Evolutionary conservation across 352 stramenopile genomes (phyloP).

Genomic region (Phytopythium helicoides): DNA sequence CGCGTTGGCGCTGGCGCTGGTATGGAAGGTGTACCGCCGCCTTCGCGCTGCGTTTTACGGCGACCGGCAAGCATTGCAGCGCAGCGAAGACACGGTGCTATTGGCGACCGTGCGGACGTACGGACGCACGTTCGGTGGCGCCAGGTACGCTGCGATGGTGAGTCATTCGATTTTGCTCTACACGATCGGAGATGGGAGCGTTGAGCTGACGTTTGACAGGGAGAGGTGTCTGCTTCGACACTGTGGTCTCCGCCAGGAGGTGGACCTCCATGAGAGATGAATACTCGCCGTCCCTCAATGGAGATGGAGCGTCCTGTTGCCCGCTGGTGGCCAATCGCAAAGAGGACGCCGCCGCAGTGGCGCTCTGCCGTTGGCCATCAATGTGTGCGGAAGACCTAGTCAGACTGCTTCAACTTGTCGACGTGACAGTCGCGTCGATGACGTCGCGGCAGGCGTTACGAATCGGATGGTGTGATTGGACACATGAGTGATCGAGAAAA

Average conservation of each 20-base stretch:
- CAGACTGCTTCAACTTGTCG: conserved; percentile 4
- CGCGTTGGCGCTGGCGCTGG: conserved; percentile 14
- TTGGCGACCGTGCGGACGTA: conserved; percentile 44
- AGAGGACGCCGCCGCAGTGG: no score
- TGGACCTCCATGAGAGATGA: neutral
- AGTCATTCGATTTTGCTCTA: conserved; percentile 1
- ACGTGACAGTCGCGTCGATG: conserved; percentile 1
- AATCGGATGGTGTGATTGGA: no score
- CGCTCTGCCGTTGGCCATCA: no score
- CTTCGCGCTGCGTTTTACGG: conserved; percentile 26
- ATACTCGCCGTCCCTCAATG: no score
- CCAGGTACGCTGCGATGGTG: conserved; percentile 45
- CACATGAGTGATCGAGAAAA: no score
- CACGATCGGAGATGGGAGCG: neutral
- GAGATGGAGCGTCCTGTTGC: no score
- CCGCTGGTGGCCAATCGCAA: no score
- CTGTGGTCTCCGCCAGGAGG: conserved; percentile 3
- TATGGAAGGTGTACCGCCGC: conserved; percentile 25
- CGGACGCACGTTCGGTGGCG: conserved; percentile 34
- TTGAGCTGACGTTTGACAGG: neutral
- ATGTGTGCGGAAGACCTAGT: no score
- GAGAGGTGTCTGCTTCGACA: neutral
- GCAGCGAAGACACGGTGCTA: conserved; percentile 40
- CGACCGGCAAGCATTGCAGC: conserved; percentile 24
- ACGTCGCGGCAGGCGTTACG: neutral